Evolutionary conservation across 306 rosid species (phyloP).

Genomic region (Luffa acutangula): DNA sequence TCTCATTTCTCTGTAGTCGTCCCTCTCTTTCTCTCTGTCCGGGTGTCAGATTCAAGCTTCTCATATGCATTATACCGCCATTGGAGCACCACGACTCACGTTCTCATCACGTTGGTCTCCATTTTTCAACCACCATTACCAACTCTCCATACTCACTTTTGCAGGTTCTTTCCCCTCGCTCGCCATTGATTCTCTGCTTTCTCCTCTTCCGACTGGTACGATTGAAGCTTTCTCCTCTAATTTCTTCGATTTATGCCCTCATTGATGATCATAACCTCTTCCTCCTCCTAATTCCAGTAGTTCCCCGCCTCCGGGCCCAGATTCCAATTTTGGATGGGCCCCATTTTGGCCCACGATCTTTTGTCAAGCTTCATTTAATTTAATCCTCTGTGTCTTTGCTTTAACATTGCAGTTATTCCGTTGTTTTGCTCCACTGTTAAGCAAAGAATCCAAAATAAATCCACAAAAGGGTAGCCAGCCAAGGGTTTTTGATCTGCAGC

Average conservation of each 20-base stretch:
- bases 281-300: not conserved
- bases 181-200: not conserved
- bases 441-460: not conserved
- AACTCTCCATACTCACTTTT: not conserved
- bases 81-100: not conserved
- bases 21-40: not conserved
- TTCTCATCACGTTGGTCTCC: not conserved
- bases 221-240: not conserved
- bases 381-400: not conserved
- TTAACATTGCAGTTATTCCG: slow-evolving; percentile 1
- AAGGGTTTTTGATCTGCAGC: slow-evolving; percentile 5
- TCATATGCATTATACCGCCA: slow-evolving; percentile 1
- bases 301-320: not conserved
- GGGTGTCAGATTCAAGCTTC: slow-evolving; percentile 1
- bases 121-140: not conserved
- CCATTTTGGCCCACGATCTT: not conserved
- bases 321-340: not conserved
- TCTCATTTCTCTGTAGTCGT: not conserved
- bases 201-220: slow-evolving; percentile 6
- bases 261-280: not conserved
- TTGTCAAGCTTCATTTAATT: not conserved
- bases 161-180: not conserved
- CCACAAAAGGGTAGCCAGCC: not conserved
- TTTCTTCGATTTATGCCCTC: not conserved
- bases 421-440: not conserved